Base-by-base conservation (phyloP, 441 rosid genomes). In the Corymbia citriodora region DNA sequence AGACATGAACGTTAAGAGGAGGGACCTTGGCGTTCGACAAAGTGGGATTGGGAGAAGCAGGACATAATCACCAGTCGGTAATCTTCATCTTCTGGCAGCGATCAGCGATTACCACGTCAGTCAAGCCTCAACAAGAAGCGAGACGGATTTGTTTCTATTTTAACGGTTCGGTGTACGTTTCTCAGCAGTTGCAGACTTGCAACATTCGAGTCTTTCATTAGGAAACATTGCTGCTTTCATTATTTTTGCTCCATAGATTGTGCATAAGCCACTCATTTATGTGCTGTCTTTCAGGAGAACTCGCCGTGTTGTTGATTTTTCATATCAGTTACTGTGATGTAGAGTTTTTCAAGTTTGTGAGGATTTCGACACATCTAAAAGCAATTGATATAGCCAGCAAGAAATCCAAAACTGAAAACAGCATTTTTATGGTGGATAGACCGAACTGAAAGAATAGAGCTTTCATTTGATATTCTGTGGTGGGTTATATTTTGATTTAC, bases 41-140 rank as follows among this genome's bases (percentile, higher is more conserved):
- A 90, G 59, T 16, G 94, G 95, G 57, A 93, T 91, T 63, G 96
- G 95, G 87, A 94, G 93, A 19, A 94, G 94, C 57, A 93, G 95
- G 92, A 40, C 85, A 74, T 74, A 74, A 17, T 40, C 27, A 50
- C 29, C 12, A 11, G 83, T 40, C 16, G 0, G 70, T 13, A 12
- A 27, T 61, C 70, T 27, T 27, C 29, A 27, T 61, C 83, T 11
- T 40, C 40, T 3, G 85, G 85, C 85, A 23, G 52, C 11, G 40
- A 40, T 74, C 29, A 3, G 52, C 9, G 16, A 74, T n/a, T 40
- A 23, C 52, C 14, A 9, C 2, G 9, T 12, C 15, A 8, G 85
- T 21, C n/a, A 11, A 74, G 50, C 85, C 10, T 40, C 52, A 10
- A 40, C 85, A 74, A 74, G 85, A 74, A 6, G 85, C 85, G 6